Conservation (phyloP, 2,329 filamentous ascomycete species). For the Sclerotinia trifoliorum region DNA sequence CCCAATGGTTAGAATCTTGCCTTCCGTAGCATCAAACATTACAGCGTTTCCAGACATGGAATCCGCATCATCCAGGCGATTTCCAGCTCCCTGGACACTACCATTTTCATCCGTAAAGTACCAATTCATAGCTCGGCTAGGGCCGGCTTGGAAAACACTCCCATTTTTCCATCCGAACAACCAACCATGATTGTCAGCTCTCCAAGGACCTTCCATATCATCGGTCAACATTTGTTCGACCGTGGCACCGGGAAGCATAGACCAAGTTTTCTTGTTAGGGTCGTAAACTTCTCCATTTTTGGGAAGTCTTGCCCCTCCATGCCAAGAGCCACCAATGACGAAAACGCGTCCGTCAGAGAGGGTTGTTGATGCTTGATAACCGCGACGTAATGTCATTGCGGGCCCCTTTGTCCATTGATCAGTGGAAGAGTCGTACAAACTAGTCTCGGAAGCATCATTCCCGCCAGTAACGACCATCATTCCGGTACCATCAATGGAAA, state of each 20-base stretch:
- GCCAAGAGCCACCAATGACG: slow-evolving; percentile 13
- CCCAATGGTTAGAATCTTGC: slow-evolving; percentile 12
- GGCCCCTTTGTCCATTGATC: slow-evolving; percentile 11
- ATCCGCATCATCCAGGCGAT: slow-evolving; percentile 1
- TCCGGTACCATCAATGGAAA: slow-evolving; percentile 9
- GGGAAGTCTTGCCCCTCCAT: background rate
- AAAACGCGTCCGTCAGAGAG: slow-evolving; percentile 13
- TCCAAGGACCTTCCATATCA: slow-evolving; percentile 13
- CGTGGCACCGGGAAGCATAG: background rate
- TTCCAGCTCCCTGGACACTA: background rate
- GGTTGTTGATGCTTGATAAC: slow-evolving; percentile 15
- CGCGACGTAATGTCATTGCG: slow-evolving; percentile 6
- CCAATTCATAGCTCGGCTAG: slow-evolving; percentile 16
- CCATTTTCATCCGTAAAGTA: slow-evolving; percentile 10
- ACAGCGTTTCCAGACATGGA: slow-evolving; percentile 15
- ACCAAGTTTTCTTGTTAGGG: background rate
- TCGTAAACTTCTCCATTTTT: slow-evolving; percentile 15
- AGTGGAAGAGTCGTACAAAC: slow-evolving; percentile 4
- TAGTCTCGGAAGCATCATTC: slow-evolving; percentile 10
- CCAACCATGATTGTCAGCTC: slow-evolving; percentile 15
- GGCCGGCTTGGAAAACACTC: slow-evolving; percentile 10
- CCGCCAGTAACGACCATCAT: slow-evolving; percentile 19
- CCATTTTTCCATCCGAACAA: slow-evolving; percentile 13
- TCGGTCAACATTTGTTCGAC: slow-evolving; percentile 6
- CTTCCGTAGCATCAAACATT: slow-evolving; percentile 12